Conservation (phyloP, 2,329 filamentous ascomycete genomes). For the Trichoderma sp. region DNA sequence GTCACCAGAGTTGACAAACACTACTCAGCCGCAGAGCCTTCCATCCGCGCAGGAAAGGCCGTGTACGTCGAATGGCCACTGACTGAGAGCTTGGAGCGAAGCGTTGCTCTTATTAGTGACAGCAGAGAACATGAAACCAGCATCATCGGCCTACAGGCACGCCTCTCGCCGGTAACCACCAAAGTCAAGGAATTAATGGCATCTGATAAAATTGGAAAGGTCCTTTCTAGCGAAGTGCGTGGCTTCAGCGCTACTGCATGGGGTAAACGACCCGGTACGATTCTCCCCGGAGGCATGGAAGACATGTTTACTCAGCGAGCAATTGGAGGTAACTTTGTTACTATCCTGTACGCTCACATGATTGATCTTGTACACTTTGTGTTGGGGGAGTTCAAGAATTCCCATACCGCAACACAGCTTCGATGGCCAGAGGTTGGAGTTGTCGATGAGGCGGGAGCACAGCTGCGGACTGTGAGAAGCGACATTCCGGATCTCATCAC, state of each 20-base stretch:
- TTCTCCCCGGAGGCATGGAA: neutral
- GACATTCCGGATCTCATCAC: constrained; percentile 4
- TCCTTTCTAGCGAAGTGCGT: constrained; percentile 7
- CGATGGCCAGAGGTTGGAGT: constrained; percentile 8
- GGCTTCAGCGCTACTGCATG: neutral
- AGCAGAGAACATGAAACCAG: neutral
- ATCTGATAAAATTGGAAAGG: constrained; percentile 1
- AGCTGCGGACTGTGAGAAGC: neutral
- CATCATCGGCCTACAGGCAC: constrained; percentile 12
- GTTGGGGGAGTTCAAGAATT: constrained; percentile 3
- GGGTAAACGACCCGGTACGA: constrained; percentile 6
- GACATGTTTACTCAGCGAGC: neutral
- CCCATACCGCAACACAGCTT: neutral
- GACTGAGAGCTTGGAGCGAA: constrained; percentile 9
- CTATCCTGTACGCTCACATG: constrained; percentile 16
- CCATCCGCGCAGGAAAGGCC: constrained; percentile 1
- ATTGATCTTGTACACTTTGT: constrained; percentile 16
- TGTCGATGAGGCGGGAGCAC: neutral
- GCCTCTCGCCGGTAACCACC: constrained; percentile 3
- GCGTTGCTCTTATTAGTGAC: neutral
- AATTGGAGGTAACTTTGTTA: constrained; percentile 9
- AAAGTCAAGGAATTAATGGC: constrained; percentile 5
- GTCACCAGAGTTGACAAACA: constrained; percentile 6
- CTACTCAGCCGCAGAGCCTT: neutral
- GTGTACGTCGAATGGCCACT: constrained; percentile 19